Conservation (phyloP, 1,284 basidiomycete species). For the Apiotrichum veenhuisii region DNA sequence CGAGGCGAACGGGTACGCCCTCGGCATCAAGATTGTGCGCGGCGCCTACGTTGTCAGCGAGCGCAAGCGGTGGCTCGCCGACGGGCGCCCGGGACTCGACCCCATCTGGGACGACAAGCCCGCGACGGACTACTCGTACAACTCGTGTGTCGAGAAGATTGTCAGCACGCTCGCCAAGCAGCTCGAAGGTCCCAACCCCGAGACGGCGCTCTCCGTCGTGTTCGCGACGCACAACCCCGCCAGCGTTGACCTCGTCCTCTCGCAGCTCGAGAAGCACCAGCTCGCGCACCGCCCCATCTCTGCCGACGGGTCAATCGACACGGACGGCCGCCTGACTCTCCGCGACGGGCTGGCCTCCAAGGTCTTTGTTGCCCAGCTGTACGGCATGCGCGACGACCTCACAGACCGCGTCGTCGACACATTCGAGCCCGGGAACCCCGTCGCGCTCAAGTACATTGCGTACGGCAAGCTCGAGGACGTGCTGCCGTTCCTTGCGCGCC, state of each 20-base stretch:
- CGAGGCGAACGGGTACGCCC: conserved; percentile 63
- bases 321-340: conserved; percentile 5
- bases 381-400: conserved; percentile 80
- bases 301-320: neutral
- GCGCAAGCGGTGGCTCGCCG: conserved; percentile 42
- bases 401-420: conserved; percentile 64
- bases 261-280: conserved; percentile 59
- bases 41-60: conserved; percentile 89
- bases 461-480: conserved; percentile 76
- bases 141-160: conserved; percentile 63
- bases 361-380: conserved; percentile 75
- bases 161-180: conserved; percentile 51
- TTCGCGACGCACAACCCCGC: conserved; percentile 84
- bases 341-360: conserved; percentile 52
- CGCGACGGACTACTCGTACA: conserved; percentile 77
- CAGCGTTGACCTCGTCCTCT: conserved; percentile 61
- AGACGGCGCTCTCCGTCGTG: conserved; percentile 62
- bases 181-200: conserved; percentile 48
- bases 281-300: conserved; percentile 51
- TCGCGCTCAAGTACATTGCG: conserved; percentile 78
- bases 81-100: conserved; percentile 40
- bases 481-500: conserved; percentile 68
- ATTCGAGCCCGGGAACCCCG: conserved; percentile 58
- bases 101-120: conserved; percentile 53
- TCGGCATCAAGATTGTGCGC: conserved; percentile 91